Evolutionary conservation across 1,284 basidiomycete species (phyloP).

Genomic region (Malassezia psittaci): DNA sequence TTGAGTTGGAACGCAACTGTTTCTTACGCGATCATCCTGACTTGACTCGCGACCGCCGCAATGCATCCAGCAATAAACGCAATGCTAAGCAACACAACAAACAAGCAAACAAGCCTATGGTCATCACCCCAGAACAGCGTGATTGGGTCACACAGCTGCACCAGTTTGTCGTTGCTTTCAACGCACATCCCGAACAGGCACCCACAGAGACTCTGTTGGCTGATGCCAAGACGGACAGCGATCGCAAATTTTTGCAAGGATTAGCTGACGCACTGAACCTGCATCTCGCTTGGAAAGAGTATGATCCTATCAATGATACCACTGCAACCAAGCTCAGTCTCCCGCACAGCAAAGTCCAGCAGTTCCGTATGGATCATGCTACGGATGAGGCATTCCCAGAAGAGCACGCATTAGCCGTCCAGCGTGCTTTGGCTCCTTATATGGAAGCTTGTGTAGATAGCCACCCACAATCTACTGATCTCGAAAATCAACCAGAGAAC

Average conservation of each 20-base stretch:
- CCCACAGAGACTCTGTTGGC: conserved; percentile 28
- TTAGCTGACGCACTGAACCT: conserved; percentile 32
- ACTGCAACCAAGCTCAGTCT: conserved; percentile 31
- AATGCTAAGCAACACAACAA: background rate
- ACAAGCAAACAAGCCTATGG: background rate
- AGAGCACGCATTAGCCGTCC: conserved; percentile 56
- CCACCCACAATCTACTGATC: too few relatives aligned
- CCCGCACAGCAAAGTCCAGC: conserved; percentile 10
- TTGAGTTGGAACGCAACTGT: conserved; percentile 71
- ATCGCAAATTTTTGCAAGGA: conserved; percentile 31
- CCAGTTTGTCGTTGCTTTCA: conserved; percentile 16
- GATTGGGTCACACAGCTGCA: conserved; percentile 19
- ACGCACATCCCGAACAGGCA: conserved; percentile 21
- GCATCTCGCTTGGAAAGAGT: conserved; percentile 37
- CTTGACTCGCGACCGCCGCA: background rate
- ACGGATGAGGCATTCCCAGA: conserved; percentile 43
- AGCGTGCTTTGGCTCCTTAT: conserved; percentile 77
- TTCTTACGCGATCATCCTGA: conserved; percentile 86
- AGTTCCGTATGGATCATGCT: conserved; percentile 7
- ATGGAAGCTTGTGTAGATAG: conserved; percentile 60
- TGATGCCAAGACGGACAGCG: conserved; percentile 20
- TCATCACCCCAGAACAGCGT: conserved; percentile 17
- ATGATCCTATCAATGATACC: conserved; percentile 30
- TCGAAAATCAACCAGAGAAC: too few relatives aligned
- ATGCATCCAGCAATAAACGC: conserved; percentile 14